A percentile compares a stretch with the other conserved stretches of the same genome.
These are phyloP conservation scores for Lachnellula occidentalis DNA, from an alignment of 2,329 filamentous ascomycete genomes.

Conservation along the genomic window DNA sequence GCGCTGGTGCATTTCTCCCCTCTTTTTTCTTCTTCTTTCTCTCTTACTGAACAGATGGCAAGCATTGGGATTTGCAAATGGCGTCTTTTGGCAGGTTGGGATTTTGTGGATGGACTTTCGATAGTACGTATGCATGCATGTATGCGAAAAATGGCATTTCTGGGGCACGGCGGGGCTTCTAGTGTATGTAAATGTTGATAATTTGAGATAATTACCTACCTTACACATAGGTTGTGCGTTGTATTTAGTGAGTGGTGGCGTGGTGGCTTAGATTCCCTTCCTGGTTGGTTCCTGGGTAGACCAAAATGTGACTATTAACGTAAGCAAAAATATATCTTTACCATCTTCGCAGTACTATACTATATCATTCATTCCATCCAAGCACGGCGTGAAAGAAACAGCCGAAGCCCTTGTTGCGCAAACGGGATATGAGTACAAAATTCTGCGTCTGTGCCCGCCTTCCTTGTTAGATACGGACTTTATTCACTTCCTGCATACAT, in stretches of 20 bases:
- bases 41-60: neutral
- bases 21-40: neutral
- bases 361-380: too few species aligned
- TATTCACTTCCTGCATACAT: too few species aligned
- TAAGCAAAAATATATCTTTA: too few species aligned
- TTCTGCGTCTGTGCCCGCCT: too few species aligned
- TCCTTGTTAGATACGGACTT: too few species aligned
- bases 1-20: slow-evolving; percentile 3
- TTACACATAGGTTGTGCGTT: neutral
- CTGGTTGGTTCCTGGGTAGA: too few species aligned
- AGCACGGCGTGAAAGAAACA: too few species aligned
- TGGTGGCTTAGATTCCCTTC: neutral
- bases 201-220: slow-evolving; percentile 1
- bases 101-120: neutral
- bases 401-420: too few species aligned
- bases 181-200: slow-evolving; percentile 3
- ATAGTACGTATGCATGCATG: neutral
- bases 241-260: neutral
- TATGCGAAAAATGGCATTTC: neutral
- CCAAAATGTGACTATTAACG: too few species aligned
- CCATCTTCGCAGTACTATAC: too few species aligned
- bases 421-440: too few species aligned
- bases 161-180: neutral
- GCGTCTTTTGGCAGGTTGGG: slow-evolving; percentile 5
- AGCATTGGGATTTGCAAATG: slow-evolving; percentile 2